phyloP scores from a whole-genome alignment of 1,284 basidiomycete species.

The Schizophyllum commune region DNA sequence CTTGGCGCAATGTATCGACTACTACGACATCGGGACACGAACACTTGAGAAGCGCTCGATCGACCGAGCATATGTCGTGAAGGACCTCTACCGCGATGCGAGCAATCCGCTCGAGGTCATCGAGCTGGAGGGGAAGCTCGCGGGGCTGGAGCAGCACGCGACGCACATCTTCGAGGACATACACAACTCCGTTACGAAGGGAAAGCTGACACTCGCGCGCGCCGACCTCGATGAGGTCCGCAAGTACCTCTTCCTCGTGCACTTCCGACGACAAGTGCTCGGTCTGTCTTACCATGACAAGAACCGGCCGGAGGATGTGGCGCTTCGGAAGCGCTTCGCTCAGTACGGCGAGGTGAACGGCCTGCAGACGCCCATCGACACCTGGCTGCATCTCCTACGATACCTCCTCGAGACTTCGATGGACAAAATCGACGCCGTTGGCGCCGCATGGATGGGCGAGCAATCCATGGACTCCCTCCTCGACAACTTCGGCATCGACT shows the following conservation, averaged over 20 bases:
- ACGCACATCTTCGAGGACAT: slow-evolving; percentile 15
- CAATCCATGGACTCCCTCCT: not conserved
- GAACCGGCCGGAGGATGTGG: slow-evolving; percentile 12
- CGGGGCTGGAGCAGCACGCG: slow-evolving; percentile 19
- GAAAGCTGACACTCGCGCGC: slow-evolving; percentile 15
- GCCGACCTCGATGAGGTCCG: slow-evolving; percentile 19
- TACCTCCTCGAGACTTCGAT: slow-evolving; percentile 25
- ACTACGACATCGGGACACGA: slow-evolving; percentile 18
- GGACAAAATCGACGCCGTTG: slow-evolving; percentile 16
- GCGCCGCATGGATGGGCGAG: slow-evolving; percentile 15
- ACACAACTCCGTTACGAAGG: slow-evolving; percentile 8
- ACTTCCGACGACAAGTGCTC: slow-evolving; percentile 18
- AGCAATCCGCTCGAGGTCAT: slow-evolving; percentile 15
- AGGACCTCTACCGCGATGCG: slow-evolving; percentile 20
- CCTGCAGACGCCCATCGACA: slow-evolving; percentile 17
- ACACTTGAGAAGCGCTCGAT: slow-evolving; percentile 16
- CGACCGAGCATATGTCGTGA: slow-evolving; percentile 18
- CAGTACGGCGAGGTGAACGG: slow-evolving; percentile 16
- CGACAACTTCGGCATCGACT: not conserved
- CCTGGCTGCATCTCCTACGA: slow-evolving; percentile 23
- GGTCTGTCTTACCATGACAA: slow-evolving; percentile 18
- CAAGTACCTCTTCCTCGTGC: slow-evolving; percentile 26
- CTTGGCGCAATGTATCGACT: slow-evolving; percentile 13
- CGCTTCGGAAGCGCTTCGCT: slow-evolving; percentile 16
- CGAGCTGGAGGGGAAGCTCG: slow-evolving; percentile 19